A percentile compares a stretch with the other conserved stretches of the same genome.
phyloP scores from a whole-genome alignment of 257 asterid species.

The Primulina tabacum region DNA sequence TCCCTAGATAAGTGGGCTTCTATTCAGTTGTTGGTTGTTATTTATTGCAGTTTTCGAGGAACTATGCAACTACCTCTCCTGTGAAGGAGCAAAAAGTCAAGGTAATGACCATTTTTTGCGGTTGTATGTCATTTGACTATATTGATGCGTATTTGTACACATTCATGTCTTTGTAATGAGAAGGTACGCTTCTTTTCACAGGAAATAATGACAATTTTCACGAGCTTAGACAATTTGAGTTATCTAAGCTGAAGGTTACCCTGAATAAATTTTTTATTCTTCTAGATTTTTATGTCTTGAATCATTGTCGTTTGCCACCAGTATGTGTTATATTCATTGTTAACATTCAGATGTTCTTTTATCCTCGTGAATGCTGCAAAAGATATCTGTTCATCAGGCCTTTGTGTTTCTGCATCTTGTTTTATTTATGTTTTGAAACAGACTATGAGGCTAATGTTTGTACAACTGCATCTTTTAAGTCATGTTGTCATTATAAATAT shows the following conservation, averaged over 20 bases:
- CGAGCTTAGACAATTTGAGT: too few species aligned
- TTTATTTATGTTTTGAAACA: neutral
- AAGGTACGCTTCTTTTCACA: neutral
- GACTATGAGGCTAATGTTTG: neutral
- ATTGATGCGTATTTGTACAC: neutral
- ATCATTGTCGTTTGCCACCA: neutral
- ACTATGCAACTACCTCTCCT: slow-evolving; percentile 42
- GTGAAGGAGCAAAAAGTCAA: slow-evolving; percentile 45
- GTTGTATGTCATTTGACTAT: neutral
- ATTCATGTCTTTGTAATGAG: neutral
- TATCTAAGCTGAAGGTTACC: too few species aligned
- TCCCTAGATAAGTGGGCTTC: neutral
- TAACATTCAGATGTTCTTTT: neutral
- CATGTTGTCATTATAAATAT: too few species aligned
- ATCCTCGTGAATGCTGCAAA: neutral
- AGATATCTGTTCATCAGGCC: neutral
- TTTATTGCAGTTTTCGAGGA: slow-evolving; percentile 43
- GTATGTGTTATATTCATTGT: too few species aligned
- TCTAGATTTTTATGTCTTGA: too few species aligned
- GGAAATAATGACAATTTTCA: neutral
- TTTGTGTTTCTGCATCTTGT: neutral
- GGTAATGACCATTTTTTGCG: slow-evolving; percentile 30
- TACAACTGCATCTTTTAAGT: too few species aligned
- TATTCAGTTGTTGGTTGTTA: neutral
- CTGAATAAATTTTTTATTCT: too few species aligned